Base-by-base conservation (phyloP, 2,329 filamentous ascomycete species). In the Xylariaceae sp. region DNA sequence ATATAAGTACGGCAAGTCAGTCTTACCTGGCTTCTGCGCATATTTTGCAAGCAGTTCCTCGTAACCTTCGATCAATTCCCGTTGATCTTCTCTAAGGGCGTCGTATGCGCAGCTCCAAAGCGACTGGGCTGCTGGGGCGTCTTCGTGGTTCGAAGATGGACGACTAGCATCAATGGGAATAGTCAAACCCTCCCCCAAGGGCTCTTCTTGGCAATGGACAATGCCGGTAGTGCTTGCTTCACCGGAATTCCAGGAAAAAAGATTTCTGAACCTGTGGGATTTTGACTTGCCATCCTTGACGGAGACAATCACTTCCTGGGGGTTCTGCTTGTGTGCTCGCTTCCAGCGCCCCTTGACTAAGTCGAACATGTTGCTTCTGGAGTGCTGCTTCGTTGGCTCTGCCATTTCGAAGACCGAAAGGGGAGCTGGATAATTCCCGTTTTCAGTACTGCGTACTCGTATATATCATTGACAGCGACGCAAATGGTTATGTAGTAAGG, bases 101-200 rank as follows among this genome's bases (percentile, higher is more conserved):
- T 66, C 63, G 53, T 70, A 73, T 34, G 71, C 70, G 9, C 60
- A 64, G 47, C 65, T 64, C 71, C 71, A 72, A 34, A 71, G 65
- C 15, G 67, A 67, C 55, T 13, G 48, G 13, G 8, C 15, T 2
- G 9, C 8, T 5, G 42, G 1, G 2, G 35, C 4, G 4, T 50
- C 42, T 51, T 42, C 49, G 4, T 50, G 48, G 17, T 34, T 53
- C 44, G 56, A 48, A 18, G 44, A 23, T 42, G 50, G 50, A 44
- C 35, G 42, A 37, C 49, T 59, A 11, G 3, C 4, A 18, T 37
- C 8, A 52, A 34, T 13, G 13, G 42, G 4, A 7, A 37, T 18
- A 11, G 3, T 11, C 44, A 18, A 39, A 53, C 17, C 3, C 17
- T 10, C 42, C 1, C 47, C 6, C 15, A 39, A 47, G 47, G 23